Evolutionary conservation across 2,329 filamentous ascomycete species (phyloP), one percentile per base, ranked within the genome.

Genomic region (Ascochyta viciae-villosae): DNA sequence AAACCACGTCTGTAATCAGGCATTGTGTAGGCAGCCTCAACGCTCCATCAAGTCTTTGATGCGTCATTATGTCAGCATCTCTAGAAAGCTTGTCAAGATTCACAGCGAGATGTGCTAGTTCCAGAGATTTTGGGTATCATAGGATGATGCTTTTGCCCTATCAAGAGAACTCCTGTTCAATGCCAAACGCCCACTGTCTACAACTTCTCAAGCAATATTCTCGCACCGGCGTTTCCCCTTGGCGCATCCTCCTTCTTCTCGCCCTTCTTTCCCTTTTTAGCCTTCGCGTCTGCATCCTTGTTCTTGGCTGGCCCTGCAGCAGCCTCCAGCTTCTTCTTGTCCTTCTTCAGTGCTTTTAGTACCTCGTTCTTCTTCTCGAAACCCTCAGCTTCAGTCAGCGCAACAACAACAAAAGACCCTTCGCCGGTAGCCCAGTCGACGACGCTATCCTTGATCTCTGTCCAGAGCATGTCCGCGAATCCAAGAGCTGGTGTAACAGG

Each of bases 331-430:
- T 80, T 78, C 78, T 89, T 88, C 81, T 87, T 90, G 65, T 88
- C 86, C 78, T 89, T 89, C 79, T 87, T 89, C 64, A 97, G 78
- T 13, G 81, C 84, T 74, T 87, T 86, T 70, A 87, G 80, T 48
- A 96, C 79, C 66, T 90, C 87, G 15, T 83, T 82, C 66, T 83
- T 86, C 66, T 87, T 82, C 24, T 81, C 81, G 67, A 95, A 95
- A 54, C 87, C 86, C 37, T 74, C 72, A 0, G 89, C 85, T 77
- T 98, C 94, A 5, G 93, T 77, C 63, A 98, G 79, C 15, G 87
- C 89, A 24, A 98, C 84, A 4, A 97, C 83, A 10, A 96, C 91
- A 66, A 96, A 98, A 1, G 90, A 91, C 65, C 92, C 92, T 1
- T 89, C 85, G 0, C 93, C 90, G 0, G 88, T 93, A 0, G 94